phyloP scores from a whole-genome alignment of 1,284 basidiomycete genomes.

The Kwoniella shivajii region DNA sequence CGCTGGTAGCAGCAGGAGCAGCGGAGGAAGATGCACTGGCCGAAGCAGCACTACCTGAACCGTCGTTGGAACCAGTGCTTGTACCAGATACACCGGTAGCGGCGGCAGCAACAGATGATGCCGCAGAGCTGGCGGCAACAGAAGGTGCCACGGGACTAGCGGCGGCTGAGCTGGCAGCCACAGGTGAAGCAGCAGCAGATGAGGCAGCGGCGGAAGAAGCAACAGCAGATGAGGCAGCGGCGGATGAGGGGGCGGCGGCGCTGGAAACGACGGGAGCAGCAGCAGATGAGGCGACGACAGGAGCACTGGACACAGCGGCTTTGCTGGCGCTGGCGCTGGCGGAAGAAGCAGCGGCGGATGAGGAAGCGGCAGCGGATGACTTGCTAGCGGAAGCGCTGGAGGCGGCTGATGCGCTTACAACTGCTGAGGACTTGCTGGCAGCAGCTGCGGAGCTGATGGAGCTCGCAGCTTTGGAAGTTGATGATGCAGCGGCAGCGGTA shows the following conservation, averaged over 20 bases:
- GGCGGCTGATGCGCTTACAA: slow-evolving; percentile 5
- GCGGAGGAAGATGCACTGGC: background rate
- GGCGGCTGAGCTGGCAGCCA: background rate
- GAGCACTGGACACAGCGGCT: slow-evolving; percentile 8
- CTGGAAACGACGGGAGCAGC: slow-evolving; percentile 7
- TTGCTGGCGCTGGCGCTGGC: slow-evolving; percentile 3
- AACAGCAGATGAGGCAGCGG: slow-evolving; percentile 9
- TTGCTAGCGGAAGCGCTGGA: slow-evolving; percentile 4
- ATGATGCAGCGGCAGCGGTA: slow-evolving; percentile 10
- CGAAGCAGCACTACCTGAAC: background rate
- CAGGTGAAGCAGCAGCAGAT: slow-evolving; percentile 10
- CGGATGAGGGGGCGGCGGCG: slow-evolving; percentile 6
- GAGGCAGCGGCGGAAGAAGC: slow-evolving; percentile 7
- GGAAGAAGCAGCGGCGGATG: slow-evolving; percentile 1
- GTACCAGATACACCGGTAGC: slow-evolving; percentile 11
- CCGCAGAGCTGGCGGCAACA: slow-evolving; percentile 6
- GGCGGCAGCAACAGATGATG: slow-evolving; percentile 7
- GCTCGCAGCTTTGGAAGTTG: slow-evolving; percentile 8
- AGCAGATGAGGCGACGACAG: slow-evolving; percentile 1
- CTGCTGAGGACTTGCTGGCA: slow-evolving; percentile 3
- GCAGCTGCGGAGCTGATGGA: slow-evolving; percentile 8
- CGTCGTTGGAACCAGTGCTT: slow-evolving; percentile 6
- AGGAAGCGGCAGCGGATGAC: slow-evolving; percentile 2
- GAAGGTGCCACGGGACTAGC: slow-evolving; percentile 4
- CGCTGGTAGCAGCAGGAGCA: slow-evolving; percentile 6